These are phyloP conservation scores for Epichloe baconii DNA, from an alignment of 2,329 filamentous ascomycete genomes.

Conservation along the genomic window DNA sequence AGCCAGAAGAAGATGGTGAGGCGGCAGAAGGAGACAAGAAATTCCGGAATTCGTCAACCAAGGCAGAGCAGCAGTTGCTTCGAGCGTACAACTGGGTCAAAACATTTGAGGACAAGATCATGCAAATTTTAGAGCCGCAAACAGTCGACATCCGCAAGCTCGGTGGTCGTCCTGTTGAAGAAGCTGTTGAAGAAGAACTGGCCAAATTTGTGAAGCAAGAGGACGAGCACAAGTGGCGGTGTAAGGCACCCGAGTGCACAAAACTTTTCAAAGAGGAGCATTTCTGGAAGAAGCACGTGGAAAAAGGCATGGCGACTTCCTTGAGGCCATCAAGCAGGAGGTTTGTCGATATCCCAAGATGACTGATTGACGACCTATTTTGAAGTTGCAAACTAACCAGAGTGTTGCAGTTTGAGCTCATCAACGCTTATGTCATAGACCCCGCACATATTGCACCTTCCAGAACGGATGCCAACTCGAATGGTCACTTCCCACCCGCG, in stretches of 20 bases:
- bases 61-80: constrained; percentile 82
- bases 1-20: constrained; percentile 47
- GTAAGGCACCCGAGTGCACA: constrained; percentile 88
- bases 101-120: constrained; percentile 93
- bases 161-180: constrained; percentile 75
- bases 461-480: constrained; percentile 84
- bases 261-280: constrained; percentile 96
- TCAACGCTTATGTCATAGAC: constrained; percentile 90
- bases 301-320: constrained; percentile 86
- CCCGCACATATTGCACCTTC: constrained; percentile 90
- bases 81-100: constrained; percentile 98
- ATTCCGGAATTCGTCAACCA: constrained; percentile 53
- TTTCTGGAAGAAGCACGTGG: constrained; percentile 96
- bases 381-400: constrained; percentile 6
- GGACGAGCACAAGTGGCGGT: constrained; percentile 92
- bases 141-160: constrained; percentile 79
- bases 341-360: constrained; percentile 43
- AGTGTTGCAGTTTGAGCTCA: constrained; percentile 56
- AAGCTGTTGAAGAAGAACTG: constrained; percentile 77
- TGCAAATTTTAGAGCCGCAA: constrained; percentile 84
- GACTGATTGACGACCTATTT: constrained; percentile 31
- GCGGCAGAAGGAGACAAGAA: constrained; percentile 51
- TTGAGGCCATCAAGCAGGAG: constrained; percentile 66
- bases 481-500: constrained; percentile 81
- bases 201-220: constrained; percentile 88